A percentile compares a stretch with the other conserved stretches of the same genome.
Evolutionary conservation across 2,329 filamentous ascomycete species (phyloP).

Genomic region (Cladosporium cucumerinum): DNA sequence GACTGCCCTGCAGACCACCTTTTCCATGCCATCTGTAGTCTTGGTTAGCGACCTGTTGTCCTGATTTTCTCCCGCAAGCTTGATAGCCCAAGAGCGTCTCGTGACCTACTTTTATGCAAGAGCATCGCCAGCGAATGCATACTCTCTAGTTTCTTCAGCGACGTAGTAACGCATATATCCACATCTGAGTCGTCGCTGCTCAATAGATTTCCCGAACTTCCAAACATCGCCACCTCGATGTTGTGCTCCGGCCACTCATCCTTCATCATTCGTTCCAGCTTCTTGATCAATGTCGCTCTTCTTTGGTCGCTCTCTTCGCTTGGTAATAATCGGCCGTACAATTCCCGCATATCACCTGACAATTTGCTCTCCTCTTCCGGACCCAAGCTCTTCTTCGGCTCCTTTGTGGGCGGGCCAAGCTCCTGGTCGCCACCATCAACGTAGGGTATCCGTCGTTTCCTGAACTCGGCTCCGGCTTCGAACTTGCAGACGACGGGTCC

Average conservation of each 20-base stretch:
- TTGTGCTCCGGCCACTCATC: conserved; percentile 87
- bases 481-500: conserved; percentile 67
- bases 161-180: conserved; percentile 94
- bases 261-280: conserved; percentile 84
- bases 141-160: conserved; percentile 80
- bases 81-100: neutral
- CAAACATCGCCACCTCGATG: conserved; percentile 90
- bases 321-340: conserved; percentile 83
- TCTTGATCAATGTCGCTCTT: conserved; percentile 72
- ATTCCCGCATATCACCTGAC: conserved; percentile 75
- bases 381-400: conserved; percentile 66
- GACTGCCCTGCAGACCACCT: conserved; percentile 87
- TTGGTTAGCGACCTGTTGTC: conserved; percentile 24
- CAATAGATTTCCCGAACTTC: conserved; percentile 92
- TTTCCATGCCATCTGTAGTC: conserved; percentile 84
- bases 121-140: conserved; percentile 89
- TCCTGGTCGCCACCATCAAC: conserved; percentile 72
- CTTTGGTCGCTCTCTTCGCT: conserved; percentile 74
- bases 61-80: neutral
- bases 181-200: conserved; percentile 97
- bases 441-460: conserved; percentile 86
- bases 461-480: conserved; percentile 79
- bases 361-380: conserved; percentile 72
- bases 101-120: conserved; percentile 71
- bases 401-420: conserved; percentile 65